phyloP scores from a whole-genome alignment of 2,329 filamentous ascomycete species.

The Microsporum ferrugineum region DNA sequence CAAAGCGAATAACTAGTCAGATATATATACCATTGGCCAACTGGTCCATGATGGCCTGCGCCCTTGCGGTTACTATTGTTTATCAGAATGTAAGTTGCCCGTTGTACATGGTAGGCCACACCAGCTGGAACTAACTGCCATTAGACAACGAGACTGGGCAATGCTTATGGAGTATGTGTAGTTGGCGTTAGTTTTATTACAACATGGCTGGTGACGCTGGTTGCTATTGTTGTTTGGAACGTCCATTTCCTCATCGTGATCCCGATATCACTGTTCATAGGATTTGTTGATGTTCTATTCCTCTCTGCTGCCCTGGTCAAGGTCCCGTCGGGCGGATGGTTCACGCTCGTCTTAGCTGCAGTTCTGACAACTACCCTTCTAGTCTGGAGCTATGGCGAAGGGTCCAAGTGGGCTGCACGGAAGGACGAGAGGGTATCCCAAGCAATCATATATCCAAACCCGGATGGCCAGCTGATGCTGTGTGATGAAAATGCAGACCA shows the following conservation, averaged over 20 bases:
- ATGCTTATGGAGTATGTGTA: conserved; percentile 69
- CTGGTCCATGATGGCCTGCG: conserved; percentile 65
- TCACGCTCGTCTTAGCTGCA: conserved; percentile 55
- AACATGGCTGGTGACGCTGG: conserved; percentile 61
- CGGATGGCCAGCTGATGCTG: conserved; percentile 10
- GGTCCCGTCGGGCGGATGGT: conserved; percentile 66
- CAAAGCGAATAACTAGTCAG: conserved; percentile 58
- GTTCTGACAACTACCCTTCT: conserved; percentile 56
- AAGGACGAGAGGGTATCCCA: conserved; percentile 45
- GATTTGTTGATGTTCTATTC: conserved; percentile 56
- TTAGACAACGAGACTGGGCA: conserved; percentile 55
- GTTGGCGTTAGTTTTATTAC: conserved; percentile 71
- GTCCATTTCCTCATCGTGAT: conserved; percentile 50
- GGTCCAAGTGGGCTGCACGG: conserved; percentile 64
- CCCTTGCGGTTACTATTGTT: conserved; percentile 60
- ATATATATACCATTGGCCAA: conserved; percentile 66
- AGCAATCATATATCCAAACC: conserved; percentile 14
- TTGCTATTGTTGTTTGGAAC: conserved; percentile 62
- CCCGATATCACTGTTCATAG: conserved; percentile 52
- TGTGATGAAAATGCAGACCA: conserved; percentile 11
- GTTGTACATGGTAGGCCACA: neutral
- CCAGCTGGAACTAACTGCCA: neutral
- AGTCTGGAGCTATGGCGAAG: conserved; percentile 69
- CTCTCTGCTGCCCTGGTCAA: conserved; percentile 60
- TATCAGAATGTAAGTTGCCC: conserved; percentile 48